Evolutionary conservation across 192 early-diverging fungal species (phyloP).

Genomic region (Coemansia sp.): DNA sequence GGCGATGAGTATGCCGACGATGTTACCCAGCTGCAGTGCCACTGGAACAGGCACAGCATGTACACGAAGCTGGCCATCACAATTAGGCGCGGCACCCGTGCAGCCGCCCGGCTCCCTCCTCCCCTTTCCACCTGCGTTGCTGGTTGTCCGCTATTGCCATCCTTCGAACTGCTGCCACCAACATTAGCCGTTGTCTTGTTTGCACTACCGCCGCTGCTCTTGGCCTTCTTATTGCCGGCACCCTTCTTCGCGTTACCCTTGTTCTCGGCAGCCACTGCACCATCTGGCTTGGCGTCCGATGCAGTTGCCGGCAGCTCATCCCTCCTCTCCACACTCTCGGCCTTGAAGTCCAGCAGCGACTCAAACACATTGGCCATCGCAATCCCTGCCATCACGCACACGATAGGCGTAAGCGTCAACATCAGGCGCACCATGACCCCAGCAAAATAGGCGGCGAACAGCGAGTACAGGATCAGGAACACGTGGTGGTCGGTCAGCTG

Average conservation of each 20-base stretch:
- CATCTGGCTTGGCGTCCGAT: neutral
- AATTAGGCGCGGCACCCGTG: conserved; percentile 39
- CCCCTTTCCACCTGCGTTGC: neutral
- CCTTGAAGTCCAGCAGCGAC: conserved; percentile 65
- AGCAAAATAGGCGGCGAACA: conserved; percentile 99
- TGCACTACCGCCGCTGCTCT: neutral
- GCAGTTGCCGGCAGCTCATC: neutral
- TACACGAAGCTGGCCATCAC: conserved; percentile 69
- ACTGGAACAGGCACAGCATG: conserved; percentile 81
- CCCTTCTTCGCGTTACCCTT: conserved; percentile 20
- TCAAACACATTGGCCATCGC: conserved; percentile 87
- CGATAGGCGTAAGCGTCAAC: conserved; percentile 96
- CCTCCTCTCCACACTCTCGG: neutral
- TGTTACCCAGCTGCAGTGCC: conserved; percentile 99
- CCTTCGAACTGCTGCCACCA: neutral
- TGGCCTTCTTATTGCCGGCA: conserved; percentile 31
- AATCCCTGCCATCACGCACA: conserved; percentile 92
- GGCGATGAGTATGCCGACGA: conserved; percentile 98
- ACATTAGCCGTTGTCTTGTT: neutral
- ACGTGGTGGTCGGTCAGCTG: conserved; percentile 95
- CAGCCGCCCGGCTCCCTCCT: too few relatives aligned
- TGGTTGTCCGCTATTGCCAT: neutral
- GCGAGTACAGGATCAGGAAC: conserved; percentile 95
- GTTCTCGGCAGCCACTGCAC: conserved; percentile 3
- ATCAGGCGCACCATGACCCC: conserved; percentile 99